Percentiles rank a stretch among this genome's conserved stretches.
Conservation (phyloP, 2,329 filamentous ascomycete species). For the Phoma sp. region DNA sequence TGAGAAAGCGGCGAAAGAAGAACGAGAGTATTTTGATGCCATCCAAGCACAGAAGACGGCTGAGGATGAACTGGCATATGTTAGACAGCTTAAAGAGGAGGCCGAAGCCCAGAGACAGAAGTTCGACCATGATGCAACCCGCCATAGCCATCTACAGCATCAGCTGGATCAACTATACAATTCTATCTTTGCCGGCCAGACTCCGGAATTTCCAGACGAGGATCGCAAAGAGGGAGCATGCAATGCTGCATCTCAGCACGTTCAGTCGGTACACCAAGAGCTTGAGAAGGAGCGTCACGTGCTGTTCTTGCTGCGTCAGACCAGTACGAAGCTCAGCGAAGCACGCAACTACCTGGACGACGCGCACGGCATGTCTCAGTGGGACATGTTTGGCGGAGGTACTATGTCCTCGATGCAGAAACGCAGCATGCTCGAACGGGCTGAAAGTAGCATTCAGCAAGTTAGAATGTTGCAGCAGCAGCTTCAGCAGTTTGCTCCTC, state of each 20-base stretch:
- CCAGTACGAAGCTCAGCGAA: conserved; percentile 26
- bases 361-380: conserved; percentile 34
- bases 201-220: conserved; percentile 42
- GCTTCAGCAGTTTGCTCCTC: conserved; percentile 50
- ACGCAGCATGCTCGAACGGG: conserved; percentile 57
- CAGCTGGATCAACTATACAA: conserved; percentile 40
- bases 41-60: conserved; percentile 41
- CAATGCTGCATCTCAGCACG: conserved; percentile 18
- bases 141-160: conserved; percentile 29
- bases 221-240: conserved; percentile 35
- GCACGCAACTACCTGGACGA: conserved; percentile 27
- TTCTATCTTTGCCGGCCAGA: conserved; percentile 41
- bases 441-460: conserved; percentile 53
- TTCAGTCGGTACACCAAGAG: conserved; percentile 20
- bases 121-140: conserved; percentile 22
- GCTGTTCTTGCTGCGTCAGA: conserved; percentile 35
- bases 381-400: conserved; percentile 60
- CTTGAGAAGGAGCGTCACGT: conserved; percentile 36
- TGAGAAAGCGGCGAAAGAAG: conserved; percentile 44
- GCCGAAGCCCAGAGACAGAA: conserved; percentile 27
- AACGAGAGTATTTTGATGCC: conserved; percentile 44
- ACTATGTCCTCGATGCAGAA: conserved; percentile 61
- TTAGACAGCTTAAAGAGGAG: conserved; percentile 31
- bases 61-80: conserved; percentile 39
- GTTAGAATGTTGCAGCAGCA: conserved; percentile 48